Conservation (phyloP, 805 yeast species). For the Metschnikowia hibisci region DNA sequence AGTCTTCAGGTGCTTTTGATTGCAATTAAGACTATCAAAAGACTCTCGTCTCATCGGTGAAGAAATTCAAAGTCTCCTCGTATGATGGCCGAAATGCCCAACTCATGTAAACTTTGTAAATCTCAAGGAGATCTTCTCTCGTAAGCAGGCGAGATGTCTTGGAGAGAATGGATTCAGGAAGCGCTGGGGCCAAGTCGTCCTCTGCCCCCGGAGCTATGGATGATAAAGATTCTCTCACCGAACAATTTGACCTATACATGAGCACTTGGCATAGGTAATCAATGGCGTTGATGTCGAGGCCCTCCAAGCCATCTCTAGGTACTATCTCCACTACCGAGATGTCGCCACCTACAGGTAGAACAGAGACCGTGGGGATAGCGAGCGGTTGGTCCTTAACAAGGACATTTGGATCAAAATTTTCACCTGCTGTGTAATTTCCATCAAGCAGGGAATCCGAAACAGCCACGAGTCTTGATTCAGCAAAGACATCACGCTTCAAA, state of each 20-base stretch:
- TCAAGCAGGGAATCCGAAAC: slow-evolving; percentile 22
- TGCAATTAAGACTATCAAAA: slow-evolving; percentile 5
- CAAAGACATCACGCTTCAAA: slow-evolving; percentile 58
- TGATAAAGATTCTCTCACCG: slow-evolving; percentile 44
- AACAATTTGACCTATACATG: slow-evolving; percentile 32
- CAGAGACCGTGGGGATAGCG: slow-evolving; percentile 25
- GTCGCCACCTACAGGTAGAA: slow-evolving; percentile 31
- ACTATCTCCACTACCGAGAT: slow-evolving; percentile 56
- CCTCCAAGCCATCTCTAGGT: slow-evolving; percentile 29
- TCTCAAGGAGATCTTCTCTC: slow-evolving; percentile 47
- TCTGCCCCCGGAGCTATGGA: slow-evolving; percentile 80
- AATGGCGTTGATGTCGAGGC: slow-evolving; percentile 47
- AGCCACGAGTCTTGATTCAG: slow-evolving; percentile 58
- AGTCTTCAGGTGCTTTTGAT: background rate
- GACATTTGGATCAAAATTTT: slow-evolving; percentile 33
- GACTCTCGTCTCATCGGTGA: slow-evolving; percentile 16
- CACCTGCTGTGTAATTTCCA: slow-evolving; percentile 20
- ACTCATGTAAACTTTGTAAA: slow-evolving; percentile 50
- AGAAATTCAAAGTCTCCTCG: slow-evolving; percentile 17
- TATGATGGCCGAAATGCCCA: slow-evolving; percentile 87
- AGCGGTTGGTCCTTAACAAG: slow-evolving; percentile 36
- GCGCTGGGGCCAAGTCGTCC: slow-evolving; percentile 40
- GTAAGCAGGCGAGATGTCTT: slow-evolving; percentile 48
- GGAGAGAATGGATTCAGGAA: slow-evolving; percentile 33
- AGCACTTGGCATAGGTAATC: slow-evolving; percentile 53